Base-by-base conservation (phyloP, 1,139 yeast species). In the Geotrichum reessii region DNA sequence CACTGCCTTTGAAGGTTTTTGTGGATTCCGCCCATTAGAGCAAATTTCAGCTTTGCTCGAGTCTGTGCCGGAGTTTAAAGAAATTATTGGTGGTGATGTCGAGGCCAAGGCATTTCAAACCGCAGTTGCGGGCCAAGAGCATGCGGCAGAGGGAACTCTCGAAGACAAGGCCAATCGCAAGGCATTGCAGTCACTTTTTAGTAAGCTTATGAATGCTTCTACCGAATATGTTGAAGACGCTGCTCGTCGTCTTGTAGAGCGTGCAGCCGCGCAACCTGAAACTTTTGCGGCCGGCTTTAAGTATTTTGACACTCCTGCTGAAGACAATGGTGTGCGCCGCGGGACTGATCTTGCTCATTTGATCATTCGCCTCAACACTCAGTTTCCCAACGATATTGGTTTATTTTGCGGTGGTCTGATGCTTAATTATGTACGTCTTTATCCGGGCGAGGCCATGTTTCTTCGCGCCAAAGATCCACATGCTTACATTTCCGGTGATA, bases 401-500 rank as follows among this genome's bases (percentile, higher is more conserved):
- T 79, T 93, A 67, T 93, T 95, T 76, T 92, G 99, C 74, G 98
- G 98, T 47, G 90, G 97, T 69, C 79, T 95, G 67, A 76, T 93
- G 77, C 83, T 93, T 71, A 93, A 93, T 78, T 96, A 92, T 72
- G 92, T 93, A 66, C 76, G 76, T 62, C 80, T 93, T 68, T 75
- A 81, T 47, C 81, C 92, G n/a, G 99, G 99, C 62, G 96, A 93
- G 76, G 98, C 97, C 62, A 90, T 95, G 86, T 93, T 92, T 71
- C 79, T 93, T 72, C 90, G 89, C 72, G 99, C 99, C 55, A 90
- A 91, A 76, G 98, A 91, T 73, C 98, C 98, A 27, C 99, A 93
- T 73, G 99, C 99, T 42, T 93, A 95, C 76, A 93, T 93, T 64
- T 81, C 86, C 58, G 99, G 99, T 65, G 98, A 93, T 73, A 93